A percentile compares a stretch with the other conserved stretches of the same genome.
phyloP scores from a whole-genome alignment of 176 grass and related monocot species.

The Avena eriantha region DNA sequence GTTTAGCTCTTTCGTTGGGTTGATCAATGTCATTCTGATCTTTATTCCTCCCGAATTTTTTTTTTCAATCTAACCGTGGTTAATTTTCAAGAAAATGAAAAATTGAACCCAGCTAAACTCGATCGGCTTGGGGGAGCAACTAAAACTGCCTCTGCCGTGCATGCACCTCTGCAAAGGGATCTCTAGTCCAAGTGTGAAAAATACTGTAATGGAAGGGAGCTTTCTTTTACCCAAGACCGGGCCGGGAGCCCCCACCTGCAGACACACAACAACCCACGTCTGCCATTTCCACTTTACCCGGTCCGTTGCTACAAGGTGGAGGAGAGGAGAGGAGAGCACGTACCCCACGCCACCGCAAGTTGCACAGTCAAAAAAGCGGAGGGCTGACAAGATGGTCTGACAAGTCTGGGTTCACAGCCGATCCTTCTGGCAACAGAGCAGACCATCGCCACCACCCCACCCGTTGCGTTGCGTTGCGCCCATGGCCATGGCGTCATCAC shows the following conservation, averaged over 20 bases:
- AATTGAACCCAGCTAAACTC: not conserved
- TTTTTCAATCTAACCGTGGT: not conserved
- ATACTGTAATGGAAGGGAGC: no score
- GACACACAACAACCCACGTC: no score
- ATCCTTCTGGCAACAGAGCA: not conserved
- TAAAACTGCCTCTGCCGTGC: not conserved
- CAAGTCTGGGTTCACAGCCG: not conserved
- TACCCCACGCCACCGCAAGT: no score
- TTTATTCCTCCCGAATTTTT: not conserved
- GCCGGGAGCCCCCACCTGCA: no score
- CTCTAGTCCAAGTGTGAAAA: no score
- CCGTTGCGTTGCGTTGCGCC: not conserved
- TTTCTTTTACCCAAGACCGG: no score
- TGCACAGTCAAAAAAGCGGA: no score
- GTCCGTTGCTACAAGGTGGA: no score
- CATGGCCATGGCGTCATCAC: not conserved
- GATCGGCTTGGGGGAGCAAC: not conserved
- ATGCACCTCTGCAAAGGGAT: no score
- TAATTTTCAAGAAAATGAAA: not conserved
- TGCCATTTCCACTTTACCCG: not conserved
- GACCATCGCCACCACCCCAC: not conserved
- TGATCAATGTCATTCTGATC: not conserved
- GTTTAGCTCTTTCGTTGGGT: not conserved
- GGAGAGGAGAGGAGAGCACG: no score
- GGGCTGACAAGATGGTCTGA: no score